Conservation (phyloP, 2,329 filamentous ascomycete species). For the Teratosphaeria nubilosa region DNA sequence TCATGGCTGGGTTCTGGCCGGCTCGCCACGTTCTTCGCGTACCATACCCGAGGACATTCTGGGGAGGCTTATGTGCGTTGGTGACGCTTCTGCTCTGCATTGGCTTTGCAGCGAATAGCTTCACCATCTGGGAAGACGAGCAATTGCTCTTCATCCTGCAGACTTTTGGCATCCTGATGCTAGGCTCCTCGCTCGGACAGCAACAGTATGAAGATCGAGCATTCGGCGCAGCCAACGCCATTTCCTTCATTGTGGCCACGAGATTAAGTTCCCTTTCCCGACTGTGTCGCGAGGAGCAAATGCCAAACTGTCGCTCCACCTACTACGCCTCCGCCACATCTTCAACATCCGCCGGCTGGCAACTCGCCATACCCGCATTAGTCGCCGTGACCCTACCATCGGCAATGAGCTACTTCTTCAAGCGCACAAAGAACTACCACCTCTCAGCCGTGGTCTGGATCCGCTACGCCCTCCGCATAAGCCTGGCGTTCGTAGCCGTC, state of each 20-base stretch:
- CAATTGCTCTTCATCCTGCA: conserved; percentile 85
- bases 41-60: conserved; percentile 63
- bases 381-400: conserved; percentile 62
- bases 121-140: conserved; percentile 96
- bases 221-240: conserved; percentile 72
- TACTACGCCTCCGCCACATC: conserved; percentile 90
- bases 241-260: conserved; percentile 69
- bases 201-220: conserved; percentile 56
- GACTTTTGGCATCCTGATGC: conserved; percentile 71
- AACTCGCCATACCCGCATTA: conserved; percentile 69
- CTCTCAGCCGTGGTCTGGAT: conserved; percentile 80
- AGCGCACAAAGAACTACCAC: conserved; percentile 75
- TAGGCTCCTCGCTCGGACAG: conserved; percentile 65
- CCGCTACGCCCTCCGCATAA: conserved; percentile 64
- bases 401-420: conserved; percentile 69
- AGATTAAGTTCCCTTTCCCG: conserved; percentile 78
- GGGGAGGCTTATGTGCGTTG: conserved; percentile 76
- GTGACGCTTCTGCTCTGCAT: conserved; percentile 82
- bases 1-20: conserved; percentile 28
- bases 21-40: conserved; percentile 33
- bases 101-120: conserved; percentile 95
- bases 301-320: conserved; percentile 90
- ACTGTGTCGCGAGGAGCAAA: conserved; percentile 93
- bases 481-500: conserved; percentile 62
- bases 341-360: conserved; percentile 87